Base-by-base conservation (phyloP, 257 asterid species). In the Penstemon barbatus region DNA sequence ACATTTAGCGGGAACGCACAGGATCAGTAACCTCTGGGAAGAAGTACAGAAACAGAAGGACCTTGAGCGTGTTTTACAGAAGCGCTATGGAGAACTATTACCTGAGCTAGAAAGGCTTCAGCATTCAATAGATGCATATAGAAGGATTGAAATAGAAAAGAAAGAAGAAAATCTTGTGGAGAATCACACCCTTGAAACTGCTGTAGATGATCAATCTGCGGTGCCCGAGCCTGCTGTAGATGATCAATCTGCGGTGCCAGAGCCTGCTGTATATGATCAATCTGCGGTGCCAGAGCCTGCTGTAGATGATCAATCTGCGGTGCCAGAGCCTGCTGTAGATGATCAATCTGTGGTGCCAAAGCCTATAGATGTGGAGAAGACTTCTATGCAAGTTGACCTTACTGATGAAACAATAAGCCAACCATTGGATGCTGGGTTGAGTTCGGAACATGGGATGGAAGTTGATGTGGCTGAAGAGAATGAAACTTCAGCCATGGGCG, bases 11-110 rank as follows among this genome's bases (percentile, higher is more conserved):
- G 95, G 97, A 50, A 72, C 95, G 11, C 82, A 86, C 68, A 83
- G 99, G 78, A 84, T 91, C 69, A 81, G 92, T 72, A 79, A 81
- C 68, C 84, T 89, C 18, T 94, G 99, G 99, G 97, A 94, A 82
- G 97, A 94, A 82, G 97, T 86, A 58, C 97, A 94, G 89, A 94
- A 91, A 76, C 99, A 94, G 81, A 94, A 94, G 81, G 95, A 94
- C 62, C 91, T 94, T 0, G 99, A 94, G 80, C 83, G 75, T 42
- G 79, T 69, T 55, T 63, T 87, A 54, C 99, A 94, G 79, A 84
- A 80, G 70, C 83, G 85, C 36, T 91, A 87, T 10, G 96, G 96
- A n/a, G 85, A 78, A 81, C 83, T 84, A 40, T 43, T 79, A 65
- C 74, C 76, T 8, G 84, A 94, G 66, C 82, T 75, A 13, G 97